Percentiles rank a stretch among this genome's conserved stretches.
These are phyloP conservation scores for Chalciporus piperatus DNA, from an alignment of 768 basidiomycete genomes.

Conservation along the genomic window DNA sequence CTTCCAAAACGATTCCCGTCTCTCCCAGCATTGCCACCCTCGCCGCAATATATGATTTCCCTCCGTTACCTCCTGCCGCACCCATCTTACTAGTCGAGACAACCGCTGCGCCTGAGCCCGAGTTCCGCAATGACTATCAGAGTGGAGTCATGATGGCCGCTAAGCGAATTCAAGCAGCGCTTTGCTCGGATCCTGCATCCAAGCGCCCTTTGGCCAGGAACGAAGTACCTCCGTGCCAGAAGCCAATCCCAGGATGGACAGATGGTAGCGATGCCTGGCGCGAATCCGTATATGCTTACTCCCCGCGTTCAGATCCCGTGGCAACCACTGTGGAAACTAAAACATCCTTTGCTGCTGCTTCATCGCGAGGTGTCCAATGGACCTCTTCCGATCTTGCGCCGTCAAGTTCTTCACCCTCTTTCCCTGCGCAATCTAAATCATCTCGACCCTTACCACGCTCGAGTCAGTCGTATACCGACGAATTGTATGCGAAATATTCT, in stretches of 20 bases:
- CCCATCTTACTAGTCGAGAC: conserved; percentile 34
- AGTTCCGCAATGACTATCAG: conserved; percentile 43
- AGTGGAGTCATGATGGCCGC: conserved; percentile 71
- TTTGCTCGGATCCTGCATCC: conserved; percentile 39
- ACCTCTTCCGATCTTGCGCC: conserved; percentile 35
- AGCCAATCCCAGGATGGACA: conserved; percentile 63
- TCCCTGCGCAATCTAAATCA: conserved; percentile 22
- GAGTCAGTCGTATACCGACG: conserved; percentile 37
- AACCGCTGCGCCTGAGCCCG: conserved; percentile 22
- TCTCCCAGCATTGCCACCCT: conserved; percentile 38
- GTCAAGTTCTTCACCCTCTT: conserved; percentile 24
- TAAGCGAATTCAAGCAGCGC: conserved; percentile 48
- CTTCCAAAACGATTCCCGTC: conserved; percentile 20
- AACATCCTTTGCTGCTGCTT: conserved; percentile 48
- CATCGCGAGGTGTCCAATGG: conserved; percentile 51
- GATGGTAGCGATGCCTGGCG: conserved; percentile 69
- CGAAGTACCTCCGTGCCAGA: conserved; percentile 34
- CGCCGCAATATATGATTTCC: conserved; percentile 43
- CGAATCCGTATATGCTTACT: conserved; percentile 55
- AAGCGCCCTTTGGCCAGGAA: conserved; percentile 37
- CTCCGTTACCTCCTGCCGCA: conserved; percentile 52
- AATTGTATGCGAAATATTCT: conserved; percentile 54
- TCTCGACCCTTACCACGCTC: conserved; percentile 25
- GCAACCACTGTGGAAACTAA: conserved; percentile 30
- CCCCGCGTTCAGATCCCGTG: conserved; percentile 37